A percentile compares a stretch with the other conserved stretches of the same genome.
phyloP scores from a whole-genome alignment of 2,329 filamentous ascomycete genomes.

The Myriosclerotinia scirpicola region DNA sequence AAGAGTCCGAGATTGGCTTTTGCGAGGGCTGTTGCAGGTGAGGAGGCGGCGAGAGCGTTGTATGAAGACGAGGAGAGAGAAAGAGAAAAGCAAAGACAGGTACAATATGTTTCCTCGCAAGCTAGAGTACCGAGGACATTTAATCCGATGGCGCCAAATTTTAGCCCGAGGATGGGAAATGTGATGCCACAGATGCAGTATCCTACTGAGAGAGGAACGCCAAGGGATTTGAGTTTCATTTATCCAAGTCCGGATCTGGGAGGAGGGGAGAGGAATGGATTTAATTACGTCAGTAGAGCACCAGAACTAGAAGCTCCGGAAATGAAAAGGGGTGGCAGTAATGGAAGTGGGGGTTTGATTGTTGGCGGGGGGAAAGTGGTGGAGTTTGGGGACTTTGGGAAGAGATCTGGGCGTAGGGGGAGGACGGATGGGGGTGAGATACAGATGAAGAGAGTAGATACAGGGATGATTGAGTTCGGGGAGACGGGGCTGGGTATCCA shows the following conservation, averaged over 20 bases:
- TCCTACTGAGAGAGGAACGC: neutral
- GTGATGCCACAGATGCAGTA: neutral
- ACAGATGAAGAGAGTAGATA: neutral
- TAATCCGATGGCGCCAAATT: constrained; percentile 2
- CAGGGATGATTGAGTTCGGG: neutral
- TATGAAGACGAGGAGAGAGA: neutral
- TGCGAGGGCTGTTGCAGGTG: constrained; percentile 6
- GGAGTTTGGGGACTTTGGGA: constrained; percentile 34
- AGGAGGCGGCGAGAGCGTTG: too few relatives aligned
- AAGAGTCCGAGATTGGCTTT: constrained; percentile 33
- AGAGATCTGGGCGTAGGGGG: neutral
- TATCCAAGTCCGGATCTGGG: constrained; percentile 9
- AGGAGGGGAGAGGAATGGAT: neutral
- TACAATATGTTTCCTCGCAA: neutral
- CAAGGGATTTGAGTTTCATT: constrained; percentile 3
- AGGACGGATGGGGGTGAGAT: neutral
- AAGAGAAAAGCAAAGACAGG: neutral
- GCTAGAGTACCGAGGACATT: constrained; percentile 5
- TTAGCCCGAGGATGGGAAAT: constrained; percentile 2
- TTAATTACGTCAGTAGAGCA: neutral
- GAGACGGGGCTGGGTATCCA: constrained; percentile 16
- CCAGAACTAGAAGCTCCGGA: constrained; percentile 2
- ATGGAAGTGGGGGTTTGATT: constrained; percentile 27
- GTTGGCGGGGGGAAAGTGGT: constrained; percentile 29
- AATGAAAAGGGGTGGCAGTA: constrained; percentile 27